Conservation (phyloP, 208 protist genomes). For the Acanthamoeba lugdunensis region DNA sequence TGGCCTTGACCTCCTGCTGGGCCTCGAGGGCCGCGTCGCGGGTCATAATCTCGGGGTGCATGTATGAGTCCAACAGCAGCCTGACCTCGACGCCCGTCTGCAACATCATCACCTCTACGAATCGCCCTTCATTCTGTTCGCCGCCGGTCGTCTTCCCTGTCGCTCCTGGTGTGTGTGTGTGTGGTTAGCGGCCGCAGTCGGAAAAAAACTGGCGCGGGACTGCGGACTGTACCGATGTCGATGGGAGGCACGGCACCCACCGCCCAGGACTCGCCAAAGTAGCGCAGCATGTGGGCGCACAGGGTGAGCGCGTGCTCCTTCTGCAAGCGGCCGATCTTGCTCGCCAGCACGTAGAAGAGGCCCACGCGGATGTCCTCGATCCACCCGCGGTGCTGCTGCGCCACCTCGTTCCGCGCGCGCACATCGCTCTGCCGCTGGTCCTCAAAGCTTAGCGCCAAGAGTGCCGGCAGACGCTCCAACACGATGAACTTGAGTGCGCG, state of each 20-base stretch:
- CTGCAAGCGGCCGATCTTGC: conserved; percentile 55
- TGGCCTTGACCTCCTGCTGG: conserved; percentile 13
- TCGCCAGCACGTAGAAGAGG: conserved; percentile 54
- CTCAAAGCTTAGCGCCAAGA: conserved; percentile 19
- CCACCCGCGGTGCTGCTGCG: background rate
- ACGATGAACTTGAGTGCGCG: conserved; percentile 68
- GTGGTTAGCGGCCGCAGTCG: background rate
- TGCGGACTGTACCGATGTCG: background rate
- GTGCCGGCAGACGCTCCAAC: conserved; percentile 7
- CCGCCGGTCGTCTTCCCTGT: background rate
- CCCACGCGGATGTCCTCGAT: conserved; percentile 59
- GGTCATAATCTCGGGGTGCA: conserved; percentile 60
- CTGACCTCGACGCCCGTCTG: conserved; percentile 48
- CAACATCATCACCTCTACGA: conserved; percentile 67
- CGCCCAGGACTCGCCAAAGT: conserved; percentile 50
- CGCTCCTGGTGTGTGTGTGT: background rate
- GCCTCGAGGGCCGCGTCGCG: background rate
- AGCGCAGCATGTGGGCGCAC: conserved; percentile 60
- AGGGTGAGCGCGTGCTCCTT: conserved; percentile 63
- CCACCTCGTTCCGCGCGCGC: background rate
- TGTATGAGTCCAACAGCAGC: conserved; percentile 53
- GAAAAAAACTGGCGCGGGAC: background rate
- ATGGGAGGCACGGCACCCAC: conserved; percentile 16
- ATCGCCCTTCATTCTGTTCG: background rate
- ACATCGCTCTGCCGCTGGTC: background rate